These are phyloP conservation scores for Microstegium vimineum DNA, from an alignment of 176 grass and related monocot species.

Conservation along the genomic window DNA sequence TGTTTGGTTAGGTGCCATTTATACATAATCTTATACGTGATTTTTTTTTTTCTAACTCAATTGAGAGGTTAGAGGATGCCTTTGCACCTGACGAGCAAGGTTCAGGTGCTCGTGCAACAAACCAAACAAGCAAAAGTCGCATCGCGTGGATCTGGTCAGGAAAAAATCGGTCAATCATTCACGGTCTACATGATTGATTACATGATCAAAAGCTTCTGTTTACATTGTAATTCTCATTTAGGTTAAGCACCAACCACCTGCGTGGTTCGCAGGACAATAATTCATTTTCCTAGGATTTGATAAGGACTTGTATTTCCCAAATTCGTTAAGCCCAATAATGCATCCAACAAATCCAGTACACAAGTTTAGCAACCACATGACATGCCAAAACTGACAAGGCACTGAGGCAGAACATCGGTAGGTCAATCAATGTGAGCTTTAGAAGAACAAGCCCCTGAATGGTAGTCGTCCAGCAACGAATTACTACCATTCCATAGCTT, in stretches of 20 bases:
- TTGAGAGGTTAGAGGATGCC: too few species aligned
- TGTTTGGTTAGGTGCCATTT: too few species aligned
- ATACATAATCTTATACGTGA: too few species aligned
- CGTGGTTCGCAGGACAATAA: not conserved
- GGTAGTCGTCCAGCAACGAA: too few species aligned
- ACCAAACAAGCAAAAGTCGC: not conserved
- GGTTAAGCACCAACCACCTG: not conserved
- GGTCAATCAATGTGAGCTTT: not conserved
- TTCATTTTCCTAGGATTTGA: not conserved
- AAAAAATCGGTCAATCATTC: not conserved
- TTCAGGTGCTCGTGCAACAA: not conserved
- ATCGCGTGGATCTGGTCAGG: not conserved
- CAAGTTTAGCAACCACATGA: not conserved
- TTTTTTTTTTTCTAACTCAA: too few species aligned
- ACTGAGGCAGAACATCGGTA: not conserved
- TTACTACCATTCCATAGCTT: too few species aligned
- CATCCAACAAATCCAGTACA: not conserved
- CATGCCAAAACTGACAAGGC: not conserved
- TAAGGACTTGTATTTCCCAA: not conserved
- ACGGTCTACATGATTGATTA: not conserved
- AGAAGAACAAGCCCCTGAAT: not conserved
- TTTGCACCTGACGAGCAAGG: not conserved
- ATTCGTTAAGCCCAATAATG: not conserved
- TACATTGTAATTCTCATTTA: not conserved
- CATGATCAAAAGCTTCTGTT: not conserved